These are phyloP conservation scores for Sporothrix brunneoviolacea DNA, from an alignment of 2,329 filamentous ascomycete genomes.

Conservation along the genomic window DNA sequence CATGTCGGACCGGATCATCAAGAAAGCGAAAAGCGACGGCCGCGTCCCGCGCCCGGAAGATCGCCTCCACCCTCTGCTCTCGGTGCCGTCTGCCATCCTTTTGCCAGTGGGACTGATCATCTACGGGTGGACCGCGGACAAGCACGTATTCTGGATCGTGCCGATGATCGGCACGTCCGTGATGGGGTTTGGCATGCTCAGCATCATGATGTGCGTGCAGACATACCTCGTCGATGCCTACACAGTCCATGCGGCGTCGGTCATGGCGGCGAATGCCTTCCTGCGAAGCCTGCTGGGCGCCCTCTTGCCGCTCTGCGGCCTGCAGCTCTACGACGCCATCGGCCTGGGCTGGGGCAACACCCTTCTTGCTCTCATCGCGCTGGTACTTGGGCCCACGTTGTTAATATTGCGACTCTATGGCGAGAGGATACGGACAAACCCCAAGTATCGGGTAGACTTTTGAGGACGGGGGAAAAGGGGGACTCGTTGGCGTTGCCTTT, in stretches of 20 bases:
- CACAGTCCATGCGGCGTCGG: constrained; percentile 38
- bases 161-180: constrained; percentile 25
- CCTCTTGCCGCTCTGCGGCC: constrained; percentile 41
- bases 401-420: neutral
- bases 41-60: constrained; percentile 20
- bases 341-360: constrained; percentile 28
- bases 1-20: constrained; percentile 37
- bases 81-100: constrained; percentile 36
- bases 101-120: constrained; percentile 50
- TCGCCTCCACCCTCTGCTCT: constrained; percentile 35
- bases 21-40: constrained; percentile 35
- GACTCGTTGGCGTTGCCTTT: neutral
- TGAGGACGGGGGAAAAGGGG: neutral
- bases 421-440: neutral
- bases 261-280: constrained; percentile 57
- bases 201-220: constrained; percentile 33
- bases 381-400: constrained; percentile 31
- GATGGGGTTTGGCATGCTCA: constrained; percentile 19
- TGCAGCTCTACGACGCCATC: constrained; percentile 28
- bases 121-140: constrained; percentile 30
- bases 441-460: neutral
- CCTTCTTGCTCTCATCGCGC: constrained; percentile 36
- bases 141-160: constrained; percentile 29
- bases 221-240: constrained; percentile 58
- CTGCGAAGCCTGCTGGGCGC: constrained; percentile 47